These are phyloP conservation scores for Penicillium goetzii DNA, from an alignment of 495 filamentous ascomycete species.

Conservation along the genomic window DNA sequence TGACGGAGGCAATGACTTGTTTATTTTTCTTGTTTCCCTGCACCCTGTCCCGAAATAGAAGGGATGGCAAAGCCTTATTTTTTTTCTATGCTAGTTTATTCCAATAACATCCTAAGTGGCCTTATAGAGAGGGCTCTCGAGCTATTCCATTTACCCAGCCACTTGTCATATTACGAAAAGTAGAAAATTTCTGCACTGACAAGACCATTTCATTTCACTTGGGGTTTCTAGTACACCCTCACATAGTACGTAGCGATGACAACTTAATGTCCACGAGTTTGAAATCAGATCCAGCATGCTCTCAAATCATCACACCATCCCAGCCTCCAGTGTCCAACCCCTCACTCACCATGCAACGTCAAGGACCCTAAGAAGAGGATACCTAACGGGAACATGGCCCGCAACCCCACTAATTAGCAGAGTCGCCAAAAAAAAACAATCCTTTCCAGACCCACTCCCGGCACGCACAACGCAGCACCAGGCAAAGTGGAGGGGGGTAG, in stretches of 20 bases:
- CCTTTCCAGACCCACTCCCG: conserved; percentile 34
- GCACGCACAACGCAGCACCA: conserved; percentile 20
- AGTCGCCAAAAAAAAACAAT: conserved; percentile 36
- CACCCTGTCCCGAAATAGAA: conserved; percentile 22
- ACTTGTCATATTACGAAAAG: background rate
- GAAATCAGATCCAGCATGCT: background rate
- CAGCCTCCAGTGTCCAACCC: background rate
- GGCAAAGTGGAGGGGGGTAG: conserved; percentile 10
- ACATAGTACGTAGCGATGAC: background rate
- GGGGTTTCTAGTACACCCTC: background rate
- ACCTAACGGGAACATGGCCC: conserved; percentile 15
- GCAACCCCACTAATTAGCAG: conserved; percentile 46
- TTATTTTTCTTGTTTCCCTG: conserved; percentile 25
- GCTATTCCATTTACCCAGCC: background rate
- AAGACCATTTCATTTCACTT: background rate
- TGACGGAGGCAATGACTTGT: conserved; percentile 39
- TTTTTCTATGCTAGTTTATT: conserved; percentile 17
- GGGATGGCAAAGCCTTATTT: conserved; percentile 24
- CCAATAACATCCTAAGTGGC: conserved; percentile 12
- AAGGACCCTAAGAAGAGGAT: background rate
- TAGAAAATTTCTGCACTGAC: background rate
- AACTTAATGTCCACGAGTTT: background rate
- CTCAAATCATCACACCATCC: background rate
- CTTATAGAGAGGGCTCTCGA: background rate
- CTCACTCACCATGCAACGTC: background rate